phyloP scores from a whole-genome alignment of 768 basidiomycete genomes.

The Agaricus sinodeliciosus region DNA sequence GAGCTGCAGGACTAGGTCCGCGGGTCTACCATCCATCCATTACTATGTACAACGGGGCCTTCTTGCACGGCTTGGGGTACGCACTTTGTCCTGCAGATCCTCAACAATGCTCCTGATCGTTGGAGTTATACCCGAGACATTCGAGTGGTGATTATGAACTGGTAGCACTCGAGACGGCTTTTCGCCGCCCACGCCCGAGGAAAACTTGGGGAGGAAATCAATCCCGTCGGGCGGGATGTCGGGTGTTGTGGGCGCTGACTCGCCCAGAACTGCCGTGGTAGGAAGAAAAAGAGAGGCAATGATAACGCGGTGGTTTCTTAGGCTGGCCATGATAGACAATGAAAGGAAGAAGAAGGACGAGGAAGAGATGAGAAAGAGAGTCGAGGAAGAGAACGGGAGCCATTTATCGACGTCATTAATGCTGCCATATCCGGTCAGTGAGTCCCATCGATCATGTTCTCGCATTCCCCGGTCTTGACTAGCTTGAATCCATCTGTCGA shows the following conservation, averaged over 20 bases:
- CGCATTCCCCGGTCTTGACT: neutral
- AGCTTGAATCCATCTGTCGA: neutral
- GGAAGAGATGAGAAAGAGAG: neutral
- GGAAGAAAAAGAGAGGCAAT: constrained; percentile 86
- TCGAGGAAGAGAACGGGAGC: neutral
- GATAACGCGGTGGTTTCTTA: constrained; percentile 67
- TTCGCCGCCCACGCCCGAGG: neutral
- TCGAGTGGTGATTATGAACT: constrained; percentile 19
- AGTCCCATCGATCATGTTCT: constrained; percentile 5
- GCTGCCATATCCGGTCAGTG: constrained; percentile 9
- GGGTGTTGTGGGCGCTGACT: constrained; percentile 49
- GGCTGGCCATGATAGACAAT: constrained; percentile 49
- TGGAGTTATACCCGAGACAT: constrained; percentile 16
- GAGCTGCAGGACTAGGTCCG: constrained; percentile 32
- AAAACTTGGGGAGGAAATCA: constrained; percentile 12
- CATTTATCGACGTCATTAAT: constrained; percentile 10
- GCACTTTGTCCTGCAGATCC: constrained; percentile 64
- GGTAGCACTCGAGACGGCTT: constrained; percentile 10
- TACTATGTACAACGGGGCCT: neutral
- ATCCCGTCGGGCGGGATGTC: constrained; percentile 20
- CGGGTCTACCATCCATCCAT: constrained; percentile 28
- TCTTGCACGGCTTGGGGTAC: neutral
- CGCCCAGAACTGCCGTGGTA: constrained; percentile 58
- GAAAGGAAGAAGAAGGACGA: constrained; percentile 1
- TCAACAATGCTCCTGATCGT: constrained; percentile 72